These are phyloP conservation scores for Musa itinerans DNA, from an alignment of 176 grass and related monocot genomes.

Conservation along the genomic window DNA sequence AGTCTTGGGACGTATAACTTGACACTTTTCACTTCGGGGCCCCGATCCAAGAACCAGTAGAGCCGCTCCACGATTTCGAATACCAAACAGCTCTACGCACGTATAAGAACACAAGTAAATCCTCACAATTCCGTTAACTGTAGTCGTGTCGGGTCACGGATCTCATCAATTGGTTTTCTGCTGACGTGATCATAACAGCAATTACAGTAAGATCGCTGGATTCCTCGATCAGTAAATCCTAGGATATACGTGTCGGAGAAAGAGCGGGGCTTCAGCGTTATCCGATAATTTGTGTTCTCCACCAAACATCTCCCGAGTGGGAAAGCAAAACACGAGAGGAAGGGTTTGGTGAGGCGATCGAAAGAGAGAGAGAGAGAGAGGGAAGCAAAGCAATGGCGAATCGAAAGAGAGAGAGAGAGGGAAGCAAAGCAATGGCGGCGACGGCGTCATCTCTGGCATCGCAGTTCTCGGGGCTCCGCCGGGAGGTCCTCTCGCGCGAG, in stretches of 20 bases:
- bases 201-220: not conserved
- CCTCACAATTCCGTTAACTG: too few relatives aligned
- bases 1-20: too few relatives aligned
- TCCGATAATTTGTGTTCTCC: not conserved
- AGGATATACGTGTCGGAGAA: not conserved
- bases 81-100: too few relatives aligned
- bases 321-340: not conserved
- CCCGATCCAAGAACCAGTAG: too few relatives aligned
- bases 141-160: too few relatives aligned
- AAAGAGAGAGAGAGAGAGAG: too few relatives aligned
- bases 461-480: conserved; percentile 38
- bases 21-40: too few relatives aligned
- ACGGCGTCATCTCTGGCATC: conserved; percentile 63
- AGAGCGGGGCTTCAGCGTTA: not conserved
- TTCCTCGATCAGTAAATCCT: not conserved
- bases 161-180: too few relatives aligned
- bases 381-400: conserved; percentile 25
- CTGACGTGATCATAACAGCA: not conserved
- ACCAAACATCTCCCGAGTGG: not conserved
- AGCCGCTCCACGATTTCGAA: too few relatives aligned
- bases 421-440: conserved; percentile 28
- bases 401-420: too few relatives aligned
- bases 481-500: conserved; percentile 3
- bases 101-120: too few relatives aligned
- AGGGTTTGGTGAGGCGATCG: too few relatives aligned